A percentile compares a stretch with the other conserved stretches of the same genome.
phyloP scores from a whole-genome alignment of 371 early-diverging fungal genomes.

The Mucor indicus region DNA sequence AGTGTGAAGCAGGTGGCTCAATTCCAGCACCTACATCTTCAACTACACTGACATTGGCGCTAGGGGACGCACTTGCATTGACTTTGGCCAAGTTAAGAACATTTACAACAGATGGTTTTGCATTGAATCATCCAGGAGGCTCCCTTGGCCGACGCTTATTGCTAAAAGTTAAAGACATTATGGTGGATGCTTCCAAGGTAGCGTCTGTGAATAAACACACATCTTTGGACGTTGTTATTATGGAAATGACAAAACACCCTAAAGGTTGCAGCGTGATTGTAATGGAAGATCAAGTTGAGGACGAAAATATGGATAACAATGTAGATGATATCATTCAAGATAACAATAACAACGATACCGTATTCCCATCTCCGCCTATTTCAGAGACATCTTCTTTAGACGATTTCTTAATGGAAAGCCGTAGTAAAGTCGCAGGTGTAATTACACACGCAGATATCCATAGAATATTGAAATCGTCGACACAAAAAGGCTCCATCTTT shows the following conservation, averaged over 20 bases:
- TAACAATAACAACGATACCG: not conserved
- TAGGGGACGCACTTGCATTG: slow-evolving; percentile 62
- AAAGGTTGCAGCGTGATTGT: slow-evolving; percentile 43
- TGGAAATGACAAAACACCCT: slow-evolving; percentile 45
- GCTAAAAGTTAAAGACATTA: slow-evolving; percentile 37
- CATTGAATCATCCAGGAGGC: slow-evolving; percentile 65
- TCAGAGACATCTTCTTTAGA: slow-evolving; percentile 20
- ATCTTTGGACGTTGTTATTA: slow-evolving; percentile 39
- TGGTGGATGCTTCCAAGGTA: slow-evolving; percentile 21
- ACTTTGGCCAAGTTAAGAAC: slow-evolving; percentile 45
- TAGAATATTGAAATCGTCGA: slow-evolving; percentile 29
- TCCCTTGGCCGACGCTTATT: slow-evolving; percentile 46
- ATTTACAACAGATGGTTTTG: slow-evolving; percentile 55
- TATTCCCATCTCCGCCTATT: slow-evolving; percentile 26
- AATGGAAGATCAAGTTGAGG: slow-evolving; percentile 14
- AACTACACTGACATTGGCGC: slow-evolving; percentile 57
- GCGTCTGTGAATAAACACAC: slow-evolving; percentile 26
- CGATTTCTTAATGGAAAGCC: slow-evolving; percentile 5
- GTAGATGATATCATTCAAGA: not conserved
- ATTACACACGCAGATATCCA: slow-evolving; percentile 47
- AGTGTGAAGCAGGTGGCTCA: slow-evolving; percentile 40
- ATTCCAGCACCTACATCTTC: slow-evolving; percentile 64
- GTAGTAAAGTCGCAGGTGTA: slow-evolving; percentile 15
- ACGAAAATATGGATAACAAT: not conserved
- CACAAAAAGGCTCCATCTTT: slow-evolving; percentile 32